Base-by-base conservation (phyloP, 2,329 filamentous ascomycete genomes). In the Colletotrichum sp. region DNA sequence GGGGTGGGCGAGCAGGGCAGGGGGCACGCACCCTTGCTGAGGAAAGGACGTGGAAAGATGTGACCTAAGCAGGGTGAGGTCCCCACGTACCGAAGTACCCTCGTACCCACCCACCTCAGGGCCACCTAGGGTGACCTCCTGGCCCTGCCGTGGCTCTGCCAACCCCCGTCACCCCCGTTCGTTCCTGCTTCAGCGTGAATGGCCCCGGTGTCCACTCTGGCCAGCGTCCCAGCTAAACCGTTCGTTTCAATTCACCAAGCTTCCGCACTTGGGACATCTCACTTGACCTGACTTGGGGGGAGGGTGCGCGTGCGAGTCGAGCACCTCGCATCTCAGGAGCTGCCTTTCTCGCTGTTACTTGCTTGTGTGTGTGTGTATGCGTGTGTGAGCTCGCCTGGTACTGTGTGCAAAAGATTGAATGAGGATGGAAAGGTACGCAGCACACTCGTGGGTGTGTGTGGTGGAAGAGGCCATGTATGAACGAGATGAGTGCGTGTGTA, bases 201-300 rank as follows among this genome's bases (percentile, higher is more conserved):
- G 68, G 49, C 72, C 68, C 55, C 62, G 36, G 36, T 60, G n/a
- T 13, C 44, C 44, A 49, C 44, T 49, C 44, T 32, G 59, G n/a
- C 59, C 59, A 62, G 30, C 26, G 64, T 76, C 73, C 70, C 73
- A 76, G 70, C 73, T 65, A 73, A 73, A 52, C 70, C 70, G 73
- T 76, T 76, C 73, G 73, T 76, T 76, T 76, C 73, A 73, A 68
- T 76, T 69, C 73, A 73, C 64, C 70, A 73, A 73, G 70, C 70
- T 73, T 76, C 64, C 70, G 71, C 70, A 73, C 64, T 76, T 64
- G 65, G 57, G 28, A n/a, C 34, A 44, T 69, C 73, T 76, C 70
- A 76, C 73, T 76, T 76, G 73, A 76, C 73, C 73, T 69, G 69
- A 68, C 70, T 73, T 69, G 73, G 73, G 72, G 72, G 73, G 73